phyloP scores from a whole-genome alignment of 306 rosid species.

The Lupinus albus region DNA sequence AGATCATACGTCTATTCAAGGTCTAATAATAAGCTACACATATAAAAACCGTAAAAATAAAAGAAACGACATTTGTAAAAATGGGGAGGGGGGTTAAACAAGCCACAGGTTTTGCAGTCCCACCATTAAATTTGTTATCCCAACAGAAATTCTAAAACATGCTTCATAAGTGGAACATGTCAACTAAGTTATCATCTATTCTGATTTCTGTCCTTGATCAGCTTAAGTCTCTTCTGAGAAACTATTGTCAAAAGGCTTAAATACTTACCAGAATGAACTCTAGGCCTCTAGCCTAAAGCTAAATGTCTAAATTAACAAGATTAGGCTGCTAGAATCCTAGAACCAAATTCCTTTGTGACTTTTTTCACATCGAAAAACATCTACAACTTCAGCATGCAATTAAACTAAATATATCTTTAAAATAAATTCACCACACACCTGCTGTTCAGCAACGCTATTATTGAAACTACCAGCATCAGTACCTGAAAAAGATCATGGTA shows the following conservation, averaged over 20 bases:
- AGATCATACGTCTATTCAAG: slow-evolving; percentile 30
- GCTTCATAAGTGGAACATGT: neutral
- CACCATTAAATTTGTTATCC: slow-evolving; percentile 7
- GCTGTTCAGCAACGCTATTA: slow-evolving; percentile 81
- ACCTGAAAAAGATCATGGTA: slow-evolving; percentile 52
- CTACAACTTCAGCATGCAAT: slow-evolving; percentile 35
- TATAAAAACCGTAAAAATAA: slow-evolving; percentile 16
- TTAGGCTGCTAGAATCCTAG: slow-evolving; percentile 14
- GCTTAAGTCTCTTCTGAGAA: slow-evolving; percentile 27
- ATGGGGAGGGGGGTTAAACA: slow-evolving; percentile 12
- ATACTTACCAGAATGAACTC: slow-evolving; percentile 13
- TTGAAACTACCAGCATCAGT: slow-evolving; percentile 80
- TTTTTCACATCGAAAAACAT: slow-evolving; percentile 12
- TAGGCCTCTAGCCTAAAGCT: slow-evolving; percentile 22
- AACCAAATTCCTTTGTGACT: neutral
- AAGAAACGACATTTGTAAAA: neutral
- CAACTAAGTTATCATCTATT: slow-evolving; percentile 10
- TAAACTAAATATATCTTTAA: slow-evolving; percentile 33
- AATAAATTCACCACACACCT: slow-evolving; percentile 57
- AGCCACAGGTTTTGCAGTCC: neutral
- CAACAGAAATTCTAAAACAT: slow-evolving; percentile 13
- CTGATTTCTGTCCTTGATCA: slow-evolving; percentile 19
- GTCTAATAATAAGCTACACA: slow-evolving; percentile 14
- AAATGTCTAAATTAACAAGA: slow-evolving; percentile 16
- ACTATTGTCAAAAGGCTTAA: slow-evolving; percentile 29